phyloP scores from a whole-genome alignment of 306 rosid genomes.

The Pyrus pyrifolia region DNA sequence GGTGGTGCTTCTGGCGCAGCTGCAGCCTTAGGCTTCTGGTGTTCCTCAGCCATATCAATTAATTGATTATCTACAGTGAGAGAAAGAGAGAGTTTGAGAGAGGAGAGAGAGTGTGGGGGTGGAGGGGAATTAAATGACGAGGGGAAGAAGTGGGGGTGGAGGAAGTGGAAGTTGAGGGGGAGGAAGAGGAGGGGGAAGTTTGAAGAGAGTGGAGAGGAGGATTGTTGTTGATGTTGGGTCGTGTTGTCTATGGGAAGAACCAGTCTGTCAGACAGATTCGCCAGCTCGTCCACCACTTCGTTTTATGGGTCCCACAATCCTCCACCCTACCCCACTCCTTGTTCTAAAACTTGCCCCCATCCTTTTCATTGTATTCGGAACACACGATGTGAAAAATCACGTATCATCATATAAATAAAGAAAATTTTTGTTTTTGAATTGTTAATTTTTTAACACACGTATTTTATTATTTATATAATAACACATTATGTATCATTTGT shows the following conservation, averaged over 20 bases:
- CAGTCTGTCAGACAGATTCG: constrained; percentile 48
- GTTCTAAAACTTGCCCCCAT: too few relatives aligned
- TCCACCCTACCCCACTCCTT: neutral
- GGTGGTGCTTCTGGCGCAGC: constrained; percentile 21
- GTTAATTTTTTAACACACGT: too few relatives aligned
- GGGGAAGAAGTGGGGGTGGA: neutral
- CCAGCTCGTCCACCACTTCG: constrained; percentile 44
- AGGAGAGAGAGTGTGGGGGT: neutral
- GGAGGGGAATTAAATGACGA: neutral
- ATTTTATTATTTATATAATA: too few relatives aligned
- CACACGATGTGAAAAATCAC: too few relatives aligned
- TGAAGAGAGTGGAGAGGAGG: neutral
- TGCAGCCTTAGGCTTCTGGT: constrained; percentile 45
- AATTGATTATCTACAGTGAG: neutral
- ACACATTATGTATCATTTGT: accelerated
- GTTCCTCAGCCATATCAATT: constrained; percentile 55
- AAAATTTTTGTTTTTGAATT: too few relatives aligned
- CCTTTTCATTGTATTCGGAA: too few relatives aligned
- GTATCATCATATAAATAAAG: too few relatives aligned
- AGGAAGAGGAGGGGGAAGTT: neutral
- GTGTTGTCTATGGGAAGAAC: constrained; percentile 23
- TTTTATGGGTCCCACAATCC: constrained; percentile 3
- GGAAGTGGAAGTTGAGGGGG: neutral
- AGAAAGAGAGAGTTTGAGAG: neutral
- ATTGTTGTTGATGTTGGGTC: neutral